Evolutionary conservation across 768 basidiomycete genomes (phyloP).

Genomic region (Rhizopogon vesiculosus): DNA sequence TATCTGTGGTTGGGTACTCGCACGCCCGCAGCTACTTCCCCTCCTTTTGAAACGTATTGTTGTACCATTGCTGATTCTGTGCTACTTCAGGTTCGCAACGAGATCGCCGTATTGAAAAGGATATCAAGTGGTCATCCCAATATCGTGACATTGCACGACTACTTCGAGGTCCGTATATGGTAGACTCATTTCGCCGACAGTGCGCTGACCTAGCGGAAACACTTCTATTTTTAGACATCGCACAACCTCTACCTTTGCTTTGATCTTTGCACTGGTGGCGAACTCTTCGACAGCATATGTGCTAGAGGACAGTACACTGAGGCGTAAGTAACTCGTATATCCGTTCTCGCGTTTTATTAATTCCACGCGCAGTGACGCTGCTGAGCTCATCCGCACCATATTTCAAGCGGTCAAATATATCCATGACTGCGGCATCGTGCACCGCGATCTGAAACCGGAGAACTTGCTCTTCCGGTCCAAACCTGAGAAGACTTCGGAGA

Average conservation of each 20-base stretch:
- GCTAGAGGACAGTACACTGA: constrained; percentile 97
- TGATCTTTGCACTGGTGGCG: constrained; percentile 95
- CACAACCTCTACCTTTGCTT: constrained; percentile 94
- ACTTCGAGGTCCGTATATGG: constrained; percentile 72
- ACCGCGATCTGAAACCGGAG: constrained; percentile 96
- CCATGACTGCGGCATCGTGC: constrained; percentile 89
- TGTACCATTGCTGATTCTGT: constrained; percentile 1
- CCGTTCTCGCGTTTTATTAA: constrained; percentile 14
- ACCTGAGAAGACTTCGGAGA: constrained; percentile 80
- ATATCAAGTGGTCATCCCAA: constrained; percentile 88
- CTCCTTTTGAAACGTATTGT: constrained; percentile 11
- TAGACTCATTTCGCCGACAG: background rate
- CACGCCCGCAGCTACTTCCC: background rate
- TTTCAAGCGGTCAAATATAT: constrained; percentile 87
- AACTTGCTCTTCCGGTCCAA: constrained; percentile 92
- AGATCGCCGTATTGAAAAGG: constrained; percentile 91
- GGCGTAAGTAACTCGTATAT: constrained; percentile 45
- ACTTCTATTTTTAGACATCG: constrained; percentile 51
- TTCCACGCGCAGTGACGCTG: constrained; percentile 67
- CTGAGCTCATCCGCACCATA: constrained; percentile 82
- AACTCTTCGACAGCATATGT: constrained; percentile 98
- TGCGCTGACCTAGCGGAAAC: background rate
- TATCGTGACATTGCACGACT: constrained; percentile 92
- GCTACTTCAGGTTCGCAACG: constrained; percentile 78
- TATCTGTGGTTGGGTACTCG: background rate